phyloP scores from a whole-genome alignment of 2,329 filamentous ascomycete species.

The Cryphonectria naterciae region DNA sequence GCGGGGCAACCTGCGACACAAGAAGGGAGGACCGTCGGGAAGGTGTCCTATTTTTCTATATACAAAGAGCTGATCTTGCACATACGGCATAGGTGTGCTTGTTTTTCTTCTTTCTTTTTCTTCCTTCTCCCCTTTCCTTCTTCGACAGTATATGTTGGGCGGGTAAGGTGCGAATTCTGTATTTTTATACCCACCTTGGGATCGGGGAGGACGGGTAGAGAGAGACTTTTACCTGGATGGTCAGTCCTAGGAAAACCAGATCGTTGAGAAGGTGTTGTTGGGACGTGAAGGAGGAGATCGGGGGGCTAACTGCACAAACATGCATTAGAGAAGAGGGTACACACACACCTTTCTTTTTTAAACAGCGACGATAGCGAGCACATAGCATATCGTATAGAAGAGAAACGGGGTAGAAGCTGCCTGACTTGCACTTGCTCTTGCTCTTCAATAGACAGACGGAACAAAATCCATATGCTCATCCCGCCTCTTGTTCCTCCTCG shows the following conservation, averaged over 20 bases:
- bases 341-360: constrained; percentile 23
- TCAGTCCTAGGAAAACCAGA: neutral
- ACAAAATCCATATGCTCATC: neutral
- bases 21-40: neutral
- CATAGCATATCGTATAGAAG: constrained; percentile 34
- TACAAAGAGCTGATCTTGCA: neutral
- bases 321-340: neutral
- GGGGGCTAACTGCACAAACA: neutral
- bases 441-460: neutral
- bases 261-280: constrained; percentile 16
- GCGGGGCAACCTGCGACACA: neutral
- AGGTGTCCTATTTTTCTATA: neutral
- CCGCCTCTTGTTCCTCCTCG: neutral
- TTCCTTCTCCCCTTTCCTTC: no score
- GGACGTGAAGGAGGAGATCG: neutral
- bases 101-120: no score
- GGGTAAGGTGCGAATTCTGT: constrained; percentile 15
- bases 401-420: constrained; percentile 28
- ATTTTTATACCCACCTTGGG: constrained; percentile 25
- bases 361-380: constrained; percentile 31
- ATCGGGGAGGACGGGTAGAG: neutral
- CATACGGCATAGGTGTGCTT: neutral
- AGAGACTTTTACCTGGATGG: neutral
- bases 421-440: constrained; percentile 3
- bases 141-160: neutral